These are phyloP conservation scores for Monascus purpureus DNA, from an alignment of 495 filamentous ascomycete genomes.

Conservation along the genomic window DNA sequence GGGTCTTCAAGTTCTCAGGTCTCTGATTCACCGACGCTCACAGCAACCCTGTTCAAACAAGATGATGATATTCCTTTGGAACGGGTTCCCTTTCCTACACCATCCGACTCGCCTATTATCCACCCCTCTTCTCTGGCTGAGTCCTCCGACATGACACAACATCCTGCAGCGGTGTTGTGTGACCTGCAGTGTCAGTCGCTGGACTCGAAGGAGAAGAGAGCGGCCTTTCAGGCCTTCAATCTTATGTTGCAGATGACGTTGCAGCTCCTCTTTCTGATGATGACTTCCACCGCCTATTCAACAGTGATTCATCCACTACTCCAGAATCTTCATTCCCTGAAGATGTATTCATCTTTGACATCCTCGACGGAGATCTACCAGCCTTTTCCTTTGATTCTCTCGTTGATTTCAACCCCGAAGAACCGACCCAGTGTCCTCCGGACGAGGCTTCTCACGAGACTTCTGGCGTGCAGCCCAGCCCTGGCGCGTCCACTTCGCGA, in stretches of 20 bases:
- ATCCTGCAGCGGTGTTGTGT: slow-evolving; percentile 99
- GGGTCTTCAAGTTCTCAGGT: slow-evolving; percentile 25
- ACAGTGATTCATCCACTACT: slow-evolving; percentile 54
- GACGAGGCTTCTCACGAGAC: slow-evolving; percentile 41
- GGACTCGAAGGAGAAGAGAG: slow-evolving; percentile 44
- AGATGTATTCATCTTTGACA: slow-evolving; percentile 59
- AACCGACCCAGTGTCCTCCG: slow-evolving; percentile 38
- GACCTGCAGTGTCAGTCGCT: slow-evolving; percentile 99
- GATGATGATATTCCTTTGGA: slow-evolving; percentile 39
- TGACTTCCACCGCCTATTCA: slow-evolving; percentile 55
- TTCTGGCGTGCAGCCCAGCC: slow-evolving; percentile 72
- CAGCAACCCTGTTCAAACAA: slow-evolving; percentile 40
- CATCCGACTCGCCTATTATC: slow-evolving; percentile 36
- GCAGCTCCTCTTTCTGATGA: slow-evolving; percentile 48
- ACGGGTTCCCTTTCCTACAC: slow-evolving; percentile 35
- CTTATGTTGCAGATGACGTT: slow-evolving; percentile 27
- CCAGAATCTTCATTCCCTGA: slow-evolving; percentile 64
- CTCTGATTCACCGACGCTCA: slow-evolving; percentile 31
- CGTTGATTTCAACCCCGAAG: slow-evolving; percentile 65
- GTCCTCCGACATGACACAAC: slow-evolving; percentile 93
- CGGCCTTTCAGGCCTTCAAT: slow-evolving; percentile 35
- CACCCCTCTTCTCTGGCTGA: slow-evolving; percentile 42
- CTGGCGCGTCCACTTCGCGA: slow-evolving; percentile 82
- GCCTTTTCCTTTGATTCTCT: slow-evolving; percentile 72
- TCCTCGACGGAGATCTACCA: slow-evolving; percentile 40